phyloP scores from a whole-genome alignment of 2,329 filamentous ascomycete species.

The Diaporthe ilicicola region DNA sequence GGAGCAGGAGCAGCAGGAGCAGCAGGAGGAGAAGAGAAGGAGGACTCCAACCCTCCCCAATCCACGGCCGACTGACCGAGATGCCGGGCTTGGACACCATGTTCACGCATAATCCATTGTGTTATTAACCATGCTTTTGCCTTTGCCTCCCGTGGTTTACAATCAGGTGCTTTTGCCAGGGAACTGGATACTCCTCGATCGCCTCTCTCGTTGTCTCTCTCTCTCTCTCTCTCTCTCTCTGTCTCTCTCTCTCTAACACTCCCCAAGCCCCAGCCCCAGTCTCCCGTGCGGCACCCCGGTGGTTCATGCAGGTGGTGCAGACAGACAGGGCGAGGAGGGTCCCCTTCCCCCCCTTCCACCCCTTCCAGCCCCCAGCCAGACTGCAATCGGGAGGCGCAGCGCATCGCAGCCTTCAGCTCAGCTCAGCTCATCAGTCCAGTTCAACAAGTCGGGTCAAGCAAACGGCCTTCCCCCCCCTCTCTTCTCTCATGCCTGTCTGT shows the following conservation, averaged over 20 bases:
- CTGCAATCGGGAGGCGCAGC: constrained; percentile 8
- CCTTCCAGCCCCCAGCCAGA: not conserved
- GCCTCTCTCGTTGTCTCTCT: not conserved
- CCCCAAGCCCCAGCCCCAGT: constrained; percentile 3
- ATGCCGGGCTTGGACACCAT: not conserved
- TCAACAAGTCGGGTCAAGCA: no score
- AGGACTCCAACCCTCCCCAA: not conserved
- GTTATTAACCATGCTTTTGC: constrained; percentile 10
- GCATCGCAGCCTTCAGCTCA: constrained; percentile 12
- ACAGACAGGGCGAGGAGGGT: not conserved
- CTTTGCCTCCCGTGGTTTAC: not conserved
- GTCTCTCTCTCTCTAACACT: not conserved
- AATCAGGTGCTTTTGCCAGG: not conserved
- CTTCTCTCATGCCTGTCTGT: not conserved
- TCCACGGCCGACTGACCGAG: not conserved
- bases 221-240: not conserved
- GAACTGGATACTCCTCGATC: not conserved
- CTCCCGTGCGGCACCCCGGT: constrained; percentile 17
- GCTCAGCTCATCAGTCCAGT: not conserved
- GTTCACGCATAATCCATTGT: constrained; percentile 14
- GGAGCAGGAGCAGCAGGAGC: no score
- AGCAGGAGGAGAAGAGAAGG: not conserved
- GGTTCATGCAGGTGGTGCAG: constrained; percentile 21
- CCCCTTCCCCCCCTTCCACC: not conserved
- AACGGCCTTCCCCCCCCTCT: not conserved